Conservation (phyloP, 2,329 filamentous ascomycete species). For the Ceratocystis diversiconidia region DNA sequence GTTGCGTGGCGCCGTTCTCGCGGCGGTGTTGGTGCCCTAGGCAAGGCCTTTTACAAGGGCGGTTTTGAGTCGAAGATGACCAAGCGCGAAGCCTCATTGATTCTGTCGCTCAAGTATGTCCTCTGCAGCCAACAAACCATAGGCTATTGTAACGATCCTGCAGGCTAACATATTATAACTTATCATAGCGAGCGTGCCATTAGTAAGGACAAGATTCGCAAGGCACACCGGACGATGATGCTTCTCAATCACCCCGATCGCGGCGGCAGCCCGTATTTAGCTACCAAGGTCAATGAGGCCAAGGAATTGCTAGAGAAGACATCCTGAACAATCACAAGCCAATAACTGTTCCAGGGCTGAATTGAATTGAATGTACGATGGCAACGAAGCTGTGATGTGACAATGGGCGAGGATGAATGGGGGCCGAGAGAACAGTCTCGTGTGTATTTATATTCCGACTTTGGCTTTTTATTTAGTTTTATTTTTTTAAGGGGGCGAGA, state of each 20-base stretch:
- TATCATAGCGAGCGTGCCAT: conserved; percentile 60
- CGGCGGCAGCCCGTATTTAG: conserved; percentile 88
- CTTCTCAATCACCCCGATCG: conserved; percentile 95
- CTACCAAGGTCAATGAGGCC: conserved; percentile 96
- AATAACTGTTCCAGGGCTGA: too few species aligned
- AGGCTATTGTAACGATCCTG: conserved; percentile 9
- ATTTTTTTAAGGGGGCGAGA: background rate
- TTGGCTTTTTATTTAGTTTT: background rate
- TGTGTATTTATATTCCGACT: conserved; percentile 11
- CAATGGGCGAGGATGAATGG: background rate
- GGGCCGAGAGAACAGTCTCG: conserved; percentile 4
- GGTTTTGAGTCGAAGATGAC: conserved; percentile 97
- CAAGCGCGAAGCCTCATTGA: conserved; percentile 75
- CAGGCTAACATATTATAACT: background rate
- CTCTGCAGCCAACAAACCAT: background rate
- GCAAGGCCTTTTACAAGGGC: conserved; percentile 92
- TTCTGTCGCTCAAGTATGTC: conserved; percentile 71
- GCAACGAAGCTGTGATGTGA: too few species aligned
- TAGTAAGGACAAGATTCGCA: conserved; percentile 86
- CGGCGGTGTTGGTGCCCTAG: conserved; percentile 62
- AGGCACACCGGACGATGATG: conserved; percentile 92
- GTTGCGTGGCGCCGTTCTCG: conserved; percentile 76
- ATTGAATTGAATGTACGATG: too few species aligned
- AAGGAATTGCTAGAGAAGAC: conserved; percentile 89
- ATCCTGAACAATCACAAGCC: conserved; percentile 18